phyloP scores from a whole-genome alignment of 495 filamentous ascomycete genomes.

The Chaetomidium leptoderma region DNA sequence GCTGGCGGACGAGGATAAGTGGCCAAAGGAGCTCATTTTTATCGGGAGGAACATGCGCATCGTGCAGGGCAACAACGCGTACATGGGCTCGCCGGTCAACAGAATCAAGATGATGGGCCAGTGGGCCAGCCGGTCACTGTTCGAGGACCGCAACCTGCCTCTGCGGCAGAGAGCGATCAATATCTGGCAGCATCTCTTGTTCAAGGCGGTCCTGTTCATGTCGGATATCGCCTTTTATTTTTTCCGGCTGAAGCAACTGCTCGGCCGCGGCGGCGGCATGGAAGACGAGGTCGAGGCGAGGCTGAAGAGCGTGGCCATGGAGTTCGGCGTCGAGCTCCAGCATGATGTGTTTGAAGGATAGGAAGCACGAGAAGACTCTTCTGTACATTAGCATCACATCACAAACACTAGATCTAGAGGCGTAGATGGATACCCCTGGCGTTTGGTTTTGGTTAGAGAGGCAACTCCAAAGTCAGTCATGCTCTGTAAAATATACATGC shows the following conservation, averaged over 20 bases:
- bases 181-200: slow-evolving; percentile 66
- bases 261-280: slow-evolving; percentile 77
- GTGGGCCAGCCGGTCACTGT: slow-evolving; percentile 79
- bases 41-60: slow-evolving; percentile 94
- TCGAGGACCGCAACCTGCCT: slow-evolving; percentile 52
- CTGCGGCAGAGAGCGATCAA: slow-evolving; percentile 47
- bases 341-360: slow-evolving; percentile 85
- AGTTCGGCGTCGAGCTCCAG: slow-evolving; percentile 86
- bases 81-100: slow-evolving; percentile 89
- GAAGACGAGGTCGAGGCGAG: slow-evolving; percentile 87
- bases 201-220: slow-evolving; percentile 68
- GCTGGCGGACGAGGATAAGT: slow-evolving; percentile 83
- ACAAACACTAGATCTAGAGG: slow-evolving; percentile 11
- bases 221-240: slow-evolving; percentile 83
- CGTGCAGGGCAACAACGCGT: slow-evolving; percentile 63
- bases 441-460: not conserved
- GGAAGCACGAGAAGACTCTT: slow-evolving; percentile 1
- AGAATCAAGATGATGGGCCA: slow-evolving; percentile 88
- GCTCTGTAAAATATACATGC: not conserved
- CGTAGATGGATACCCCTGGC: slow-evolving; percentile 12
- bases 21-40: slow-evolving; percentile 91
- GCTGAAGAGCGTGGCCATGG: slow-evolving; percentile 82
- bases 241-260: slow-evolving; percentile 65
- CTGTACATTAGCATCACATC: not conserved
- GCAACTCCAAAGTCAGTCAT: not conserved